Percentiles rank a stretch among this genome's conserved stretches.
Conservation (phyloP, 495 filamentous ascomycete species). For the Penicillium paxilli region DNA sequence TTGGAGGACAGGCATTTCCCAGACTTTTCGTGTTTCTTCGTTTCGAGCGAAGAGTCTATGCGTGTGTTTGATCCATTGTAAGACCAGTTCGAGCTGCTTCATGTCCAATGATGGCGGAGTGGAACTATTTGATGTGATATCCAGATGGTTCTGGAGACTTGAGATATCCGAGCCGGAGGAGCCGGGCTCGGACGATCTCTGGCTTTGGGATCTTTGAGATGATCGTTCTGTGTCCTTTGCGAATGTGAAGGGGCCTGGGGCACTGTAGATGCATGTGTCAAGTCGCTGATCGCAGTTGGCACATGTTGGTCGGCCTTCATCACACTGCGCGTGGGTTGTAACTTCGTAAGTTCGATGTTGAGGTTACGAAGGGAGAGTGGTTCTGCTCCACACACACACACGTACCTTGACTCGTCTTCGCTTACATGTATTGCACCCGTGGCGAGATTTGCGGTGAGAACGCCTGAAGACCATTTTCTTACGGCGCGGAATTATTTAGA, state of each 20-base stretch:
- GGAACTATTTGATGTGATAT: not conserved
- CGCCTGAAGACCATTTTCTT: constrained; percentile 14
- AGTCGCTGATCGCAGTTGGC: constrained; percentile 18
- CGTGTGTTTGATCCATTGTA: constrained; percentile 27
- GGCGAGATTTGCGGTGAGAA: constrained; percentile 24
- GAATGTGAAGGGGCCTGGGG: constrained; percentile 17
- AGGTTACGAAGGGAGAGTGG: not conserved
- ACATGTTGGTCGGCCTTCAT: constrained; percentile 24
- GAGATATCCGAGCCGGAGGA: not conserved
- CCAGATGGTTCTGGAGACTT: constrained; percentile 1
- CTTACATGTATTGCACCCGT: constrained; percentile 28
- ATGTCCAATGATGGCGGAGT: constrained; percentile 10
- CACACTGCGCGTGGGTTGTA: constrained; percentile 19
- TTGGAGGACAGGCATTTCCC: constrained; percentile 32
- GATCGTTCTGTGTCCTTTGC: not conserved
- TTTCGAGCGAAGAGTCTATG: constrained; percentile 20
- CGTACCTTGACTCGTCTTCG: constrained; percentile 27
- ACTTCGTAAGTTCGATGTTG: not conserved
- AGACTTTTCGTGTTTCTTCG: constrained; percentile 22
- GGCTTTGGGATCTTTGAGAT: constrained; percentile 1
- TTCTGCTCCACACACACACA: not conserved
- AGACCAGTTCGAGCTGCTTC: constrained; percentile 18
- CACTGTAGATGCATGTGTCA: constrained; percentile 21
- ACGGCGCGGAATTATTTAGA: not conserved
- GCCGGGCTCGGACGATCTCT: not conserved